phyloP scores from a whole-genome alignment of 2,329 filamentous ascomycete genomes.

The Sporothrix sp. region DNA sequence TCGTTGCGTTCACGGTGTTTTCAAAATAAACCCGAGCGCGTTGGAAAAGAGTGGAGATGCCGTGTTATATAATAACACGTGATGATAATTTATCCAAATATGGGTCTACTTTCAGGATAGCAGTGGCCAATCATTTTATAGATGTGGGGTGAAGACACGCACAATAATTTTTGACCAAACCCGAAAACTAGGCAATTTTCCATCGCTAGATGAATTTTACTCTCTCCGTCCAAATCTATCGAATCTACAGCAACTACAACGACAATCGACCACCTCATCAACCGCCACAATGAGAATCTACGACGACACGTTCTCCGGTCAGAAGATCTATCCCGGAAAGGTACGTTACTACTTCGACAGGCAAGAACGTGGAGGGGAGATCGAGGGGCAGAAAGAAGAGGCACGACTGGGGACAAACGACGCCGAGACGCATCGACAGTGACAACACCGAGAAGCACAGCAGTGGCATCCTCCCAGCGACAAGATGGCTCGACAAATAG shows the following conservation, averaged over 20 bases:
- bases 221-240: constrained; percentile 5
- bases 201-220: constrained; percentile 9
- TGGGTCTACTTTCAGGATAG: background rate
- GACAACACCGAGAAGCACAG: background rate
- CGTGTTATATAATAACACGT: background rate
- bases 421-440: background rate
- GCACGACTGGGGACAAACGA: constrained; percentile 2
- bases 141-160: constrained; percentile 9
- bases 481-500: background rate
- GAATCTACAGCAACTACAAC: constrained; percentile 20
- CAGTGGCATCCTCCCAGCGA: background rate
- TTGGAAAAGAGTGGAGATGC: no score
- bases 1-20: no score
- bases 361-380: constrained; percentile 5
- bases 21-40: no score
- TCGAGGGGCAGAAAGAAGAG: background rate
- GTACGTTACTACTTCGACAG: constrained; percentile 32
- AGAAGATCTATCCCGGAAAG: constrained; percentile 60
- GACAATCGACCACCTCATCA: constrained; percentile 20
- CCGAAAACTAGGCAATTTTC: constrained; percentile 13
- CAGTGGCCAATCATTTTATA: background rate
- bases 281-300: constrained; percentile 52
- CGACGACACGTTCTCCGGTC: constrained; percentile 56
- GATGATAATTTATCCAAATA: background rate
- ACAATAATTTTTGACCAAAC: constrained; percentile 24